A percentile compares a stretch with the other conserved stretches of the same genome.
Evolutionary conservation across 257 asterid species (phyloP).

Genomic region (Rauvolfia tetraphylla): DNA sequence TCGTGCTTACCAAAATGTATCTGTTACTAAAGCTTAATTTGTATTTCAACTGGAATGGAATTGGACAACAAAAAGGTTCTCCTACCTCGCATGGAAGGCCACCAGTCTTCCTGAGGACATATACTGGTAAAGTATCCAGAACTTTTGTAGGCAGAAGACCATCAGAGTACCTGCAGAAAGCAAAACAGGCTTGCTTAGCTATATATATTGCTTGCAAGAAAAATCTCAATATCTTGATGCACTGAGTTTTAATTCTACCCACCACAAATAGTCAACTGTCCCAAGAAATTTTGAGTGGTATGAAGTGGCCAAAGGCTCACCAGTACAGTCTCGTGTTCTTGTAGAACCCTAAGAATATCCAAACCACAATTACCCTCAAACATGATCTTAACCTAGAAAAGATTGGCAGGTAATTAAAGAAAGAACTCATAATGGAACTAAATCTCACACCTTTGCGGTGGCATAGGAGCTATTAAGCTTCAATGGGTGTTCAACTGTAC

Average conservation of each 20-base stretch:
- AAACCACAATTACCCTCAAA: constrained; percentile 7
- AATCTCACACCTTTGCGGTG: constrained; percentile 26
- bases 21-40: too few species aligned
- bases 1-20: background rate
- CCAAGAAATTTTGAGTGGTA: constrained; percentile 44
- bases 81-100: constrained; percentile 38
- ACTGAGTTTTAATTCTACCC: background rate
- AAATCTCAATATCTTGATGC: background rate
- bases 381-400: background rate
- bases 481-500: constrained; percentile 26
- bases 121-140: constrained; percentile 32
- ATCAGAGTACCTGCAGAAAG: constrained; percentile 29
- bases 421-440: background rate
- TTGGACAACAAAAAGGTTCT: background rate
- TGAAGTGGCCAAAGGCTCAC: constrained; percentile 42
- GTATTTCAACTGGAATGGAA: background rate
- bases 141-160: constrained; percentile 38
- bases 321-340: constrained; percentile 25
- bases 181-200: background rate
- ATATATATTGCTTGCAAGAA: background rate
- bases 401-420: background rate
- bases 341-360: constrained; percentile 23
- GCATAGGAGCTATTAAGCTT: constrained; percentile 39
- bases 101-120: constrained; percentile 30
- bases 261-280: constrained; percentile 46